Evolutionary conservation across 805 yeast genomes (phyloP).

Genomic region (Clavispora phyllophila): DNA sequence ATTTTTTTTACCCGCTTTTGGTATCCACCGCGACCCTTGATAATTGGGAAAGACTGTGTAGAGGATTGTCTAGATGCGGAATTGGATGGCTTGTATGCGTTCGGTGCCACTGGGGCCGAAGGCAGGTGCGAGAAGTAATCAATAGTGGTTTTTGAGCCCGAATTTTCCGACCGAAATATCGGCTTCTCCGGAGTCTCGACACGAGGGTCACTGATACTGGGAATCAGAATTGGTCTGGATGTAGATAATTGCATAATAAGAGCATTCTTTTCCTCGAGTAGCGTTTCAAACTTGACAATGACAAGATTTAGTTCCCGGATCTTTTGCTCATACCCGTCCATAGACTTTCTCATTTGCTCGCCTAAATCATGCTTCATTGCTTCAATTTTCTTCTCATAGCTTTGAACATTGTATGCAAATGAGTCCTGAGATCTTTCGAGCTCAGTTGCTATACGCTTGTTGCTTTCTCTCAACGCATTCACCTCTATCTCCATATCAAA

Average conservation of each 20-base stretch:
- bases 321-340: constrained; percentile 28
- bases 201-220: constrained; percentile 5
- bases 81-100: not conserved
- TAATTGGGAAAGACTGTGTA: constrained; percentile 20
- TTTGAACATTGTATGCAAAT: constrained; percentile 14
- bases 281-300: constrained; percentile 28
- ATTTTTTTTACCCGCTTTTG: constrained; percentile 37
- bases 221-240: constrained; percentile 36
- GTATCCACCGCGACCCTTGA: constrained; percentile 42
- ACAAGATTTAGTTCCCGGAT: constrained; percentile 29
- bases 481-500: constrained; percentile 5
- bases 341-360: constrained; percentile 19
- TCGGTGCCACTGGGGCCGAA: not conserved
- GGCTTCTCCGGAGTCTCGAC: not conserved
- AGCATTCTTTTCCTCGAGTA: constrained; percentile 34
- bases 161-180: not conserved
- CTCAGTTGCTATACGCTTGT: constrained; percentile 15
- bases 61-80: not conserved
- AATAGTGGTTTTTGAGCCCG: not conserved
- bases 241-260: constrained; percentile 31
- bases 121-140: constrained; percentile 1
- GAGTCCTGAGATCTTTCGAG: constrained; percentile 11
- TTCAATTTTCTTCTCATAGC: constrained; percentile 19
- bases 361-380: constrained; percentile 23
- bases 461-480: constrained; percentile 16